Evolutionary conservation across 768 basidiomycete species (phyloP), one percentile per base, ranked within the genome.

Genomic region (Lactarius pseudohatsudake): DNA sequence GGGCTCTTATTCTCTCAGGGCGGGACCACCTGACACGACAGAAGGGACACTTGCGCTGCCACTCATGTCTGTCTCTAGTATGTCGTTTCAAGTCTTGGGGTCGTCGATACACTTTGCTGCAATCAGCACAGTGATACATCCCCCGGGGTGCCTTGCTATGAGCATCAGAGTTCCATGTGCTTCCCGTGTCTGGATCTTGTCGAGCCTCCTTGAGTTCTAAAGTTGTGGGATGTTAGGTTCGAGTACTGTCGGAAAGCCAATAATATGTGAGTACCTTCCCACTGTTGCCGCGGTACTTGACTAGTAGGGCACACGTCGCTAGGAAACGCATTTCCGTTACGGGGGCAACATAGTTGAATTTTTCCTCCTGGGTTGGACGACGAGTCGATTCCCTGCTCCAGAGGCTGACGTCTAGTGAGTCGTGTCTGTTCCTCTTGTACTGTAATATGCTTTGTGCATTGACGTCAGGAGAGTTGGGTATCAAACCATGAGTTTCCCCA

Each of bases 1-100:
- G 64, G 8, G 1, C 26, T 20, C 43, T 55, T 18, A 65, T 65
- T 32, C 22, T 54, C 15, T 55, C 59, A 2, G 64, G 38, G 22
- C 59, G 64, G 22, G 58, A 55, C 64, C 64, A 65, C n/a, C 16
- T 34, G 22, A 1, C 3, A 11, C 3, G 16, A 16, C 64, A 65
- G 41, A 65, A 40, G 22, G 59, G 59, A 30, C 64, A 65, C 30
- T 36, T 34, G 30, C 22, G 40, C 2, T 40, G 53, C 10, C 4
- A 6, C 32, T n/a, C 16, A n/a, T 65, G 64, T 26, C 15, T 56
- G 32, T 60, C 64, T 45, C 30, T 36, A 8, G 26, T n/a, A 20
- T 65, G 64, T 2, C 59, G 30, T 20, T 11, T 26, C 11, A 55
- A 38, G 10, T 65, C 64, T 36, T 60, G 59, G 6, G 3, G 38